Evolutionary conservation across 2,329 filamentous ascomycete genomes (phyloP), one percentile per base, ranked within the genome.

Genomic region (Aspergillus carbonarius): DNA sequence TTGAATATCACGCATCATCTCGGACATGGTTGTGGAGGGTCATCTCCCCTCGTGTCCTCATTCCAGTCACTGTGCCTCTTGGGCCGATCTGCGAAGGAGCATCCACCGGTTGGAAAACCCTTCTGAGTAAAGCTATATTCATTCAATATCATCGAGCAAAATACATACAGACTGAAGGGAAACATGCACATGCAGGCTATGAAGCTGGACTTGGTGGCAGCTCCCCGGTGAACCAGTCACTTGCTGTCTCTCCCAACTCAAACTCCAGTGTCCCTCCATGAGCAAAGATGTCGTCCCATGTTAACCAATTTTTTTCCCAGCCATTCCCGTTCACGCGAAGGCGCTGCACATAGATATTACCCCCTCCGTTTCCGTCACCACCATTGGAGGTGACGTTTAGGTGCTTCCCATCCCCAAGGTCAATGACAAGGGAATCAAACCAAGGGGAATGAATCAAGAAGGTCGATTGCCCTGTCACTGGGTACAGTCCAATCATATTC

Each of bases 401-500:
- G 23, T 67, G 79, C 69, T 84, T 86, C 4, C 77, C 80, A 2
- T 68, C 76, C 9, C 83, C 85, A 1, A 90, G 78, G 35, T 82
- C 74, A 56, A 91, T 83, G 0, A 78, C 85, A 63, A 89, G 75
- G 39, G 84, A 79, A 1, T 73, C 72, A 67, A 88, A 86, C 85
- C 85, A 89, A 0, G 87, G 86, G 6, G 84, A 85, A 3, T 83
- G 83, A 54, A 90, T 78, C 15, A 90, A 76, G 69, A 89, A 90
- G 1, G 84, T 88, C 0, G 85, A 85, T 76, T 90, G 87, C 0
- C 86, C 87, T 0, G 86, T 88, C 61, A 90, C 76, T 1, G 87
- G 88, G 63, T 88, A 89, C 27, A 90, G 74, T 1, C 87, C 87
- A 37, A 89, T 81, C 81, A 88, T 88, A 62, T 83, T 85, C 84